phyloP scores from a whole-genome alignment of 495 filamentous ascomycete species.

The Talaromyces proteolyticus region DNA sequence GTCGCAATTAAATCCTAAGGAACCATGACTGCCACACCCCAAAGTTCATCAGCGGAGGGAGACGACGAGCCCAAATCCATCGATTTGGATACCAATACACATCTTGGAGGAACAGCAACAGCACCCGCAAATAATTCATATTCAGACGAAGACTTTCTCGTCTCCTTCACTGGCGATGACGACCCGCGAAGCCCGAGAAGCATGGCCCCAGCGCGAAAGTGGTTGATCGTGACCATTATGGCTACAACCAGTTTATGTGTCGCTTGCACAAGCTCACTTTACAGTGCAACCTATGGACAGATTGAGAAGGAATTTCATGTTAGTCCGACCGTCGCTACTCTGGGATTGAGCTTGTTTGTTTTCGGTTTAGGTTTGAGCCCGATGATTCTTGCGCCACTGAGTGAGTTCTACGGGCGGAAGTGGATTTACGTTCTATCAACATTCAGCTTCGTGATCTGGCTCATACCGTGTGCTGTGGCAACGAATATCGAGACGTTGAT shows the following conservation, averaged over 20 bases:
- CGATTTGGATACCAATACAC: too few relatives aligned
- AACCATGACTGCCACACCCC: too few relatives aligned
- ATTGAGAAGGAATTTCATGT: constrained; percentile 42
- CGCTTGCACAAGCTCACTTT: not conserved
- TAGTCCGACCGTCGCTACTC: constrained; percentile 42
- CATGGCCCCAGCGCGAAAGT: not conserved
- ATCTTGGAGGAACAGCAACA: too few relatives aligned
- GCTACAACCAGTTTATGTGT: not conserved
- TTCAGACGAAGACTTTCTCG: too few relatives aligned
- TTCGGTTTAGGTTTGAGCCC: constrained; percentile 55
- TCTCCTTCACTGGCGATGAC: too few relatives aligned
- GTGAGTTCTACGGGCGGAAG: not conserved
- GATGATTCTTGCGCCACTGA: constrained; percentile 49
- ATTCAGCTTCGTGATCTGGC: constrained; percentile 68
- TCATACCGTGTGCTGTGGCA: constrained; percentile 85
- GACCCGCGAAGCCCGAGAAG: not conserved
- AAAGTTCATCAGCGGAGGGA: too few relatives aligned
- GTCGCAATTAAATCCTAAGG: too few relatives aligned
- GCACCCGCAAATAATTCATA: too few relatives aligned
- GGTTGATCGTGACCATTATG: not conserved
- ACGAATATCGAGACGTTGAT: constrained; percentile 79
- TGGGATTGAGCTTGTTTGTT: constrained; percentile 50
- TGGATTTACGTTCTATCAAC: not conserved
- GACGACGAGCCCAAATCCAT: too few relatives aligned
- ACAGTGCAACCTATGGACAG: constrained; percentile 3